Conservation (phyloP, 148 eudicot genomes). For the Fallopia convolvulus region DNA sequence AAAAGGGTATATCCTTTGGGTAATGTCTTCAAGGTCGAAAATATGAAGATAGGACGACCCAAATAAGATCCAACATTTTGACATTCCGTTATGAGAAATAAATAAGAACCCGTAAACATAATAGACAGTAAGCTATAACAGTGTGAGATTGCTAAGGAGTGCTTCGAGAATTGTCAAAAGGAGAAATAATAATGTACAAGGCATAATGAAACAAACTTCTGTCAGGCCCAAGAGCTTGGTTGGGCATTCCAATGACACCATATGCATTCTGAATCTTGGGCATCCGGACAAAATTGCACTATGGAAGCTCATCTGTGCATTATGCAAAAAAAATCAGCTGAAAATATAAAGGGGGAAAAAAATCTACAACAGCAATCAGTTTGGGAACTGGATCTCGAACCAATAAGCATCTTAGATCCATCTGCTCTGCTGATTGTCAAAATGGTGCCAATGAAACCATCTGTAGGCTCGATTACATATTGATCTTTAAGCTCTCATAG, state of each 20-base stretch:
- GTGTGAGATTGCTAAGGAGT: not conserved
- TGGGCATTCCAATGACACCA: slow-evolving; percentile 82
- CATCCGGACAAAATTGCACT: slow-evolving; percentile 45
- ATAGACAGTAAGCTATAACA: not conserved
- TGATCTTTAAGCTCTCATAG: slow-evolving; percentile 87
- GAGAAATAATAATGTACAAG: not conserved
- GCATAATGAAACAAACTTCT: not conserved
- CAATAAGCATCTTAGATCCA: slow-evolving; percentile 72
- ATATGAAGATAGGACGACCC: slow-evolving; percentile 80
- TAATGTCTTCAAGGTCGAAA: slow-evolving; percentile 68
- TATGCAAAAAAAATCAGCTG: not conserved
- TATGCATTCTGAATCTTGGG: slow-evolving; percentile 70
- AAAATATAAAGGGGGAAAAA: not conserved
- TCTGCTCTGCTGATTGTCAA: slow-evolving; percentile 68
- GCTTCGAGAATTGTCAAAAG: not conserved
- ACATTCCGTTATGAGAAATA: slow-evolving; percentile 74
- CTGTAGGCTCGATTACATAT: slow-evolving; percentile 83
- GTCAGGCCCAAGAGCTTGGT: slow-evolving; percentile 75
- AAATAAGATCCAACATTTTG: slow-evolving; percentile 80
- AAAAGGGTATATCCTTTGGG: no score
- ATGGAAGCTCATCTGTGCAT: slow-evolving; percentile 66
- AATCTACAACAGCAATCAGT: not conserved
- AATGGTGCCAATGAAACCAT: slow-evolving; percentile 60
- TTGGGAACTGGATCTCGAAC: slow-evolving; percentile 22
- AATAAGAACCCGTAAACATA: slow-evolving; percentile 57